These are phyloP conservation scores for Arctium lappa DNA, from an alignment of 129 eudicot species.

Conservation along the genomic window DNA sequence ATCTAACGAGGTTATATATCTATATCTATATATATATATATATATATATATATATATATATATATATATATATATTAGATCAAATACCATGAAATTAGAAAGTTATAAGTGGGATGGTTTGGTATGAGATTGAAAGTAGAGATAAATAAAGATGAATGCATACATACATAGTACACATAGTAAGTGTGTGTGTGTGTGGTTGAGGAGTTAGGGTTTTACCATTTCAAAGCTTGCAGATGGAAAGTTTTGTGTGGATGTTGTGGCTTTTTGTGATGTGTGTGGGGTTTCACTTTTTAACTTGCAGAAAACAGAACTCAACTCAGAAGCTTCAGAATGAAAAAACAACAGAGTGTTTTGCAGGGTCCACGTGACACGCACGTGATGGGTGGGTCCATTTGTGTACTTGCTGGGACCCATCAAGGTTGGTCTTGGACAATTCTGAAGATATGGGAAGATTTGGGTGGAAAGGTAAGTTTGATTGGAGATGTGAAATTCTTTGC, in stretches of 20 bases:
- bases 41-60: background rate
- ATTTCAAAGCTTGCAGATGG: slow-evolving; percentile 50
- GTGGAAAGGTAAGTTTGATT: slow-evolving; percentile 19
- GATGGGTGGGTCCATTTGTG: slow-evolving; percentile 33
- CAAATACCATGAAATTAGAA: background rate
- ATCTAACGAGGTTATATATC: too few relatives aligned
- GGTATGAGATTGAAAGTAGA: background rate
- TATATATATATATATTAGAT: background rate
- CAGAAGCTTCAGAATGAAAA: slow-evolving; percentile 40
- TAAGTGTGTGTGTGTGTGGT: slow-evolving; percentile 20
- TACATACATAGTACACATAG: slow-evolving; percentile 25
- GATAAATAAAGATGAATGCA: background rate
- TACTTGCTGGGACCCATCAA: slow-evolving; percentile 40
- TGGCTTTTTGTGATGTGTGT: slow-evolving; percentile 37
- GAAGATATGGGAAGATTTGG: slow-evolving; percentile 42
- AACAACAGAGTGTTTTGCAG: slow-evolving; percentile 35
- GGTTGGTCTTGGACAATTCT: slow-evolving; percentile 35
- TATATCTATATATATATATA: background rate
- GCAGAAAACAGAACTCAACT: slow-evolving; percentile 42
- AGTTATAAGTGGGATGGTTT: background rate
- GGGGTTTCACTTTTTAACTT: slow-evolving; percentile 42
- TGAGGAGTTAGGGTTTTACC: slow-evolving; percentile 22
- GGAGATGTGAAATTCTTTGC: slow-evolving; percentile 24
- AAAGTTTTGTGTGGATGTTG: slow-evolving; percentile 44
- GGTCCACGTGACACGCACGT: slow-evolving; percentile 44